These are phyloP conservation scores for Diaporthe humulicola DNA, from an alignment of 2,329 filamentous ascomycete species.

Conservation along the genomic window DNA sequence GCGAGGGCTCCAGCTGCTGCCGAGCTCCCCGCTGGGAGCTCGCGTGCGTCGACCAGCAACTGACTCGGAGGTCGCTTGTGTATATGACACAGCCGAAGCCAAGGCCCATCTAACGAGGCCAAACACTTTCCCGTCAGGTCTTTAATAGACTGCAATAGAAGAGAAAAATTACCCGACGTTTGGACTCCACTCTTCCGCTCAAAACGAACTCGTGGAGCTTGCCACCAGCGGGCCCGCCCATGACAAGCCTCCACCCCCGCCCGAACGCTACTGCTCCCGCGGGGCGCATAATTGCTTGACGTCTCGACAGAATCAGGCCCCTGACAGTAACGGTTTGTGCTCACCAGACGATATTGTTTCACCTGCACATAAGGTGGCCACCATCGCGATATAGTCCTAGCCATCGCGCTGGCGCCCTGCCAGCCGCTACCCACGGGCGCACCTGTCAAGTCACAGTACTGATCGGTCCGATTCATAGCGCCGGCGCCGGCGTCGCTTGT, in stretches of 20 bases:
- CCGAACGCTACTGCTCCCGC: neutral
- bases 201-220: constrained; percentile 31
- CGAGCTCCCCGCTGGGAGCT: neutral
- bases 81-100: constrained; percentile 19
- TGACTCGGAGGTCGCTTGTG: constrained; percentile 3
- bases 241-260: constrained; percentile 9
- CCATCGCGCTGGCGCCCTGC: neutral
- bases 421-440: neutral
- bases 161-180: constrained; percentile 3
- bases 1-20: neutral
- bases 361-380: neutral
- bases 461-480: neutral
- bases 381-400: neutral
- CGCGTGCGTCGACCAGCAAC: neutral
- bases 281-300: constrained; percentile 2
- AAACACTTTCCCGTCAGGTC: neutral
- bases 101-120: neutral
- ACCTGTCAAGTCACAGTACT: neutral
- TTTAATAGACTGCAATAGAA: neutral
- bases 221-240: constrained; percentile 18
- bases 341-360: constrained; percentile 1
- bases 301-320: constrained; percentile 8
- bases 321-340: neutral
- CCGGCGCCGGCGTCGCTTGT: neutral
- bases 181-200: constrained; percentile 7